Evolutionary conservation across 2,329 filamentous ascomycete species (phyloP).

Genomic region (Dactylellina parvicollis): DNA sequence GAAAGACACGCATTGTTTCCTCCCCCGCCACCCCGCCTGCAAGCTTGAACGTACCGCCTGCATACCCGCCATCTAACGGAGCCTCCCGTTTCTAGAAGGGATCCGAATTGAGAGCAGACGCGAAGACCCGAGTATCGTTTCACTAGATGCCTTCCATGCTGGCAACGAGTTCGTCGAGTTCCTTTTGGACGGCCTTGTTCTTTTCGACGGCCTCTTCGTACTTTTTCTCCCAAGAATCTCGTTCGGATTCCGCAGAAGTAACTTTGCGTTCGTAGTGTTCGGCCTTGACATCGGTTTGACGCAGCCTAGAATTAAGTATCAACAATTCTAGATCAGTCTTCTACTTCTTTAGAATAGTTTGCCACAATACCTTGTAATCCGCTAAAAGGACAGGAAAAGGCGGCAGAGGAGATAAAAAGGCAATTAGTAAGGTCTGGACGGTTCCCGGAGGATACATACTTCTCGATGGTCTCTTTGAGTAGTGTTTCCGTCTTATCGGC

Average conservation of each 20-base stretch:
- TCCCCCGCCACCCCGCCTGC: not conserved
- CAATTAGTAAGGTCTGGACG: slow-evolving; percentile 43
- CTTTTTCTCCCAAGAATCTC: slow-evolving; percentile 95
- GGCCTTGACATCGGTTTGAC: slow-evolving; percentile 98
- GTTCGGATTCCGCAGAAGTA: slow-evolving; percentile 89
- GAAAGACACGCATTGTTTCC: not conserved
- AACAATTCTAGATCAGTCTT: slow-evolving; percentile 51
- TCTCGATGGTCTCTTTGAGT: slow-evolving; percentile 96
- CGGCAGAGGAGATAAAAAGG: not conserved
- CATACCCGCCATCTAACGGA: not conserved
- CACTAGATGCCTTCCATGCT: slow-evolving; percentile 36
- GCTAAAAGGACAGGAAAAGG: slow-evolving; percentile 11
- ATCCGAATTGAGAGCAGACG: not conserved
- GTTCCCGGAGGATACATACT: slow-evolving; percentile 69
- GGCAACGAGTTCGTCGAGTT: slow-evolving; percentile 73
- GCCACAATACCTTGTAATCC: slow-evolving; percentile 21
- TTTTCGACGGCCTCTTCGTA: slow-evolving; percentile 98
- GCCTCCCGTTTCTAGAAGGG: not conserved
- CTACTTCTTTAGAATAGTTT: not conserved
- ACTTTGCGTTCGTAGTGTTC: slow-evolving; percentile 99
- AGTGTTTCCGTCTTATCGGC: slow-evolving; percentile 96
- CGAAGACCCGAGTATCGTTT: not conserved
- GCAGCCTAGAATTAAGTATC: slow-evolving; percentile 72
- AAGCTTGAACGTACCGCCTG: not conserved
- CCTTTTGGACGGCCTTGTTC: slow-evolving; percentile 82